These are phyloP conservation scores for Hippophae gyantsensis DNA, from an alignment of 306 rosid species.

Conservation along the genomic window DNA sequence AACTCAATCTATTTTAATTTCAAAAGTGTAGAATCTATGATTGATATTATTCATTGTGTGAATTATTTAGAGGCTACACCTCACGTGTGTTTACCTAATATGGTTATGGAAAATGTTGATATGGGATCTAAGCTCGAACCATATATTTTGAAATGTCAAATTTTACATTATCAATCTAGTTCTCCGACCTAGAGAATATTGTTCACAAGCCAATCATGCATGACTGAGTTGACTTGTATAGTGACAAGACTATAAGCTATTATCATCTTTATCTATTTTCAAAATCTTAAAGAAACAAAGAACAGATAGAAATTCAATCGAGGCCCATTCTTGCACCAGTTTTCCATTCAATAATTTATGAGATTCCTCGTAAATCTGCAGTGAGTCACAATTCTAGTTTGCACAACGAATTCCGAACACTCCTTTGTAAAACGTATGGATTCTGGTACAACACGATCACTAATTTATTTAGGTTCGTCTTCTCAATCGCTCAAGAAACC, in stretches of 20 bases:
- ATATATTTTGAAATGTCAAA: no score
- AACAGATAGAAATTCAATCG: background rate
- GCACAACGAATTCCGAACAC: background rate
- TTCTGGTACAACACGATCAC: background rate
- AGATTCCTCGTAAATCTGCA: background rate
- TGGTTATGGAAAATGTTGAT: no score
- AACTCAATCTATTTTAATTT: no score
- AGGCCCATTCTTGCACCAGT: background rate
- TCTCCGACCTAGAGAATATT: background rate
- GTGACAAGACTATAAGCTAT: background rate
- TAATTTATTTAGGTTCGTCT: background rate
- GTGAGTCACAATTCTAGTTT: background rate
- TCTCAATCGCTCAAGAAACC: background rate
- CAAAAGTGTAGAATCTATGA: no score
- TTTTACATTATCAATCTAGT: background rate
- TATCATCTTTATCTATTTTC: background rate
- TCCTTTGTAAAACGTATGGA: background rate
- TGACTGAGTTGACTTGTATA: background rate
- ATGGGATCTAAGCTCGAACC: no score
- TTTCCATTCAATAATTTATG: background rate
- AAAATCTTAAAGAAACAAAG: background rate
- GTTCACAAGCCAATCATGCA: no score
- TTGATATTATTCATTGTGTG: no score
- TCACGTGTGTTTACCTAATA: no score
- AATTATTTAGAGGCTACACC: no score